Evolutionary conservation across 2,329 filamentous ascomycete genomes (phyloP).

Genomic region (Diaporthe batatas): DNA sequence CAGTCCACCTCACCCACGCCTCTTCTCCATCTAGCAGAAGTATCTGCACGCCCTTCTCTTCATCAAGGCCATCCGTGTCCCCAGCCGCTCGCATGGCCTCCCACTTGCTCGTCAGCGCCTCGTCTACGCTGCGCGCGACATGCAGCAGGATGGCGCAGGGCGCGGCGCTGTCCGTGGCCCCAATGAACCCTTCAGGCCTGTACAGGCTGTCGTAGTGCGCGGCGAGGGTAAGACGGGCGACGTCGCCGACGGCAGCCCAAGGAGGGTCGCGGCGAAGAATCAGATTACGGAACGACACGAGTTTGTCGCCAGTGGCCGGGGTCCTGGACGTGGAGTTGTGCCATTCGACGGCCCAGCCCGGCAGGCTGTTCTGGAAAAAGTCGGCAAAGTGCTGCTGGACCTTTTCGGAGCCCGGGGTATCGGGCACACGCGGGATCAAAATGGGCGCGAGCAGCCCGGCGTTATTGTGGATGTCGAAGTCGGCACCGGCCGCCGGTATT

Average conservation of each 20-base stretch:
- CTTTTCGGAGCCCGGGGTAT: slow-evolving; percentile 74
- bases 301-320: slow-evolving; percentile 70
- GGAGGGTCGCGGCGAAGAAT: slow-evolving; percentile 84
- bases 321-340: slow-evolving; percentile 83
- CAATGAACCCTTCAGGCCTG: slow-evolving; percentile 80
- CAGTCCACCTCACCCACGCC: slow-evolving; percentile 80
- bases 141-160: slow-evolving; percentile 90
- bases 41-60: slow-evolving; percentile 82
- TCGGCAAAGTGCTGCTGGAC: slow-evolving; percentile 79
- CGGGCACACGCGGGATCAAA: slow-evolving; percentile 79
- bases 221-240: slow-evolving; percentile 80
- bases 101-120: slow-evolving; percentile 80
- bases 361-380: slow-evolving; percentile 77
- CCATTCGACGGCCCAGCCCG: slow-evolving; percentile 77
- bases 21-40: slow-evolving; percentile 87
- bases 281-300: slow-evolving; percentile 82
- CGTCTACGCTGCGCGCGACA: slow-evolving; percentile 78
- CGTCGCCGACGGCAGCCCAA: slow-evolving; percentile 77
- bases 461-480: slow-evolving; percentile 78
- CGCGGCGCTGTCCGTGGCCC: slow-evolving; percentile 85
- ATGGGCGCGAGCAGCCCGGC: slow-evolving; percentile 78
- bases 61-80: slow-evolving; percentile 65
- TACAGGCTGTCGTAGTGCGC: slow-evolving; percentile 89
- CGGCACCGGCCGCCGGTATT: slow-evolving; percentile 72
- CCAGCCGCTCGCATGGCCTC: slow-evolving; percentile 73